Evolutionary conservation across 495 filamentous ascomycete species (phyloP).

Genomic region (Hypoxylon subgilvum): DNA sequence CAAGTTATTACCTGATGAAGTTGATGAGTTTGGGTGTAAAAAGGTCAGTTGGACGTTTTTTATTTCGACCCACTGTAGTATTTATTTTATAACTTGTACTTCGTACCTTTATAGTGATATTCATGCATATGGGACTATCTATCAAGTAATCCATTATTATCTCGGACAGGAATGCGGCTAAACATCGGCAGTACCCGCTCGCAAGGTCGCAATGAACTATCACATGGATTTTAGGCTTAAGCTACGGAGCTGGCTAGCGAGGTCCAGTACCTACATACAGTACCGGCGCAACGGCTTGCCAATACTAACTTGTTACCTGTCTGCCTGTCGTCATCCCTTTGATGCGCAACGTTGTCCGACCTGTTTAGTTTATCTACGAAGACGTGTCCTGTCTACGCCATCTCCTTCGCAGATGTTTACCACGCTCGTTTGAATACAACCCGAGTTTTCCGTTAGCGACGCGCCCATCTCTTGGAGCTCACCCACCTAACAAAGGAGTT

Average conservation of each 20-base stretch:
- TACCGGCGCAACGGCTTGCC: too few relatives aligned
- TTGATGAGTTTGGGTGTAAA: too few relatives aligned
- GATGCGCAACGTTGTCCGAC: conserved; percentile 20
- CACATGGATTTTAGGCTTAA: conserved; percentile 12
- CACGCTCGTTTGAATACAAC: background rate
- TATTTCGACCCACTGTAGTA: too few relatives aligned
- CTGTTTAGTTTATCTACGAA: background rate
- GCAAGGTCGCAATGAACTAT: background rate
- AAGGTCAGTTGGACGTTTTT: too few relatives aligned
- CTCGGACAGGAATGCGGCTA: too few relatives aligned
- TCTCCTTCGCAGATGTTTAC: background rate
- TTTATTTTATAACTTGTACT: too few relatives aligned
- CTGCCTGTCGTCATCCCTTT: conserved; percentile 33
- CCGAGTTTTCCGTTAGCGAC: background rate
- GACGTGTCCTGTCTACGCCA: background rate
- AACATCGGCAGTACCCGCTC: conserved; percentile 4
- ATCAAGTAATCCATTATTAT: too few relatives aligned
- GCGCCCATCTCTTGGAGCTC: background rate
- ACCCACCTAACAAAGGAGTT: background rate
- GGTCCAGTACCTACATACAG: too few relatives aligned
- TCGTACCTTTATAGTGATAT: too few relatives aligned
- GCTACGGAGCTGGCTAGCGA: too few relatives aligned
- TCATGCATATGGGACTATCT: too few relatives aligned
- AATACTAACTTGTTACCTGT: conserved; percentile 24
- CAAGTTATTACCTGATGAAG: too few relatives aligned